Evolutionary conservation across 192 early-diverging fungal species (phyloP), one percentile per base, ranked within the genome.

Genomic region (Backusella australiensis): DNA sequence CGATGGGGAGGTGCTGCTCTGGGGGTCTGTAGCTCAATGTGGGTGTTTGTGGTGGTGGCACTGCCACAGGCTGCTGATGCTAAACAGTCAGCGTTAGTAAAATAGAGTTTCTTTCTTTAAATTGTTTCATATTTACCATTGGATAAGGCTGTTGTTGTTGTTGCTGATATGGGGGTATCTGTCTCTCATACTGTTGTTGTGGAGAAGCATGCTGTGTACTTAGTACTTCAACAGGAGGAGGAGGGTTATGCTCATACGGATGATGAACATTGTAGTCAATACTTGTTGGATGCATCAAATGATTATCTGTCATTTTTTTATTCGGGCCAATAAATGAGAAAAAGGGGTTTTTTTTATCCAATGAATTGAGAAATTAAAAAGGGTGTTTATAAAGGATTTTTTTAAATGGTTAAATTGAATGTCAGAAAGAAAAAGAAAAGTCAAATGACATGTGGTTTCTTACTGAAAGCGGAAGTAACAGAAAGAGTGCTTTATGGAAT

Each of bases 71-170:
- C 14, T 69, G 67, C 3, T 63, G 56, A 49, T 49, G 46, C 46
- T 49, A 49, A 49, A 7, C 6, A 19, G 4, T 12, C 23, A 63
- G n/a, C n/a, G 15, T 34, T 19, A 36, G 2, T 15, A 38, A 6
- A 11, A 67, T 6, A 17, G 5, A 26, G 5, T 36, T 36, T 69
- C 4, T 8, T 36, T 6, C 7, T 15, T 29, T 2, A 3, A 34
- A 29, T 17, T 69, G 6, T 71, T 73, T 34, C 17, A 26, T 69
- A 73, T 49, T 69, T 69, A 69, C 67, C 67, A 77, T 72, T 26
- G 82, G 56, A 71, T 80, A 56, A 34, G 38, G 53, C 26, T 23
- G 69, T 23, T 77, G 80, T 44, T 72, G 83, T 41, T 72, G 83
- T 41, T 74, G 84, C 65, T 69, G 83, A 29, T 63, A 63, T 4